Conservation (phyloP, 306 rosid genomes). For the Betula pendula region DNA sequence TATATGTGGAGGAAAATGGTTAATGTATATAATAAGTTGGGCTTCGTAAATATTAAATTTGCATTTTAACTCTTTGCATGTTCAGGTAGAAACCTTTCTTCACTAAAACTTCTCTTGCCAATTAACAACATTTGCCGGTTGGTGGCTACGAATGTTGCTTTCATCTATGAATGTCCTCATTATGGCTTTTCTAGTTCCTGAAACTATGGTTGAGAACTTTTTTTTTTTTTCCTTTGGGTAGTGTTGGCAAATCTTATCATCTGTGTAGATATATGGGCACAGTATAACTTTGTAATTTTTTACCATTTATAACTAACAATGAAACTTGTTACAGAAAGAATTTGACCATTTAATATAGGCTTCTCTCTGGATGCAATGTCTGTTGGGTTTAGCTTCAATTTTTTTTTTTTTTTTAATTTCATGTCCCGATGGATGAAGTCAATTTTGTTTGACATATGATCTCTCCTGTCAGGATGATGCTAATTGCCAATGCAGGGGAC, state of each 20-base stretch:
- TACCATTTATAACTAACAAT: too few relatives aligned
- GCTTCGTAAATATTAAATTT: background rate
- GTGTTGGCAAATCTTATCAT: background rate
- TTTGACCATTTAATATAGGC: background rate
- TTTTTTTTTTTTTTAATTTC: background rate
- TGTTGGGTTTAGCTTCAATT: background rate
- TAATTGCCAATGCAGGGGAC: slow-evolving; percentile 79
- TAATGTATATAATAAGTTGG: background rate
- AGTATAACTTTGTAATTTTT: background rate
- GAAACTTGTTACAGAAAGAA: too few relatives aligned
- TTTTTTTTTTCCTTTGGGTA: background rate
- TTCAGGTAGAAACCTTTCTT: background rate
- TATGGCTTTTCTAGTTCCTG: background rate
- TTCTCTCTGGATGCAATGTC: background rate
- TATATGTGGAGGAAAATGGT: background rate
- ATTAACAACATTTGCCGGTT: background rate
- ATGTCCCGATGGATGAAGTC: background rate
- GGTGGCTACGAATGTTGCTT: background rate
- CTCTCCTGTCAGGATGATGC: slow-evolving; percentile 51
- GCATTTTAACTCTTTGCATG: background rate
- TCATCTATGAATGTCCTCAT: background rate
- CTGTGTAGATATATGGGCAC: background rate
- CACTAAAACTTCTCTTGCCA: slow-evolving; percentile 1
- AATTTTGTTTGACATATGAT: background rate
- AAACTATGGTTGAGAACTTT: background rate